Evolutionary conservation across 768 basidiomycete species (phyloP).

Genomic region (Phylloporus rhodoxanthus): DNA sequence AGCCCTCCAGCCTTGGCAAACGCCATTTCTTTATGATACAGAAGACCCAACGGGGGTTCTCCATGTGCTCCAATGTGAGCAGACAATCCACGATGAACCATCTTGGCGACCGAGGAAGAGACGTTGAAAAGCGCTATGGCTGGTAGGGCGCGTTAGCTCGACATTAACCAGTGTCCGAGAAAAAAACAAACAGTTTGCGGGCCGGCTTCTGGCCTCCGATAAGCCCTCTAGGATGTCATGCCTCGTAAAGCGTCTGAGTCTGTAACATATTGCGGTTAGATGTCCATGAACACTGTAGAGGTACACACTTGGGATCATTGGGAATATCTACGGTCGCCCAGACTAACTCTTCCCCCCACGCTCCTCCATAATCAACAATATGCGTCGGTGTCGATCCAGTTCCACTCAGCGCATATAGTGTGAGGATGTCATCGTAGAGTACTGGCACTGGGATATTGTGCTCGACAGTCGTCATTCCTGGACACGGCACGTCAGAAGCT

Average conservation of each 20-base stretch:
- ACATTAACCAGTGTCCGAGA: not conserved
- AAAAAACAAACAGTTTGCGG: constrained; percentile 46
- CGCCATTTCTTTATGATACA: constrained; percentile 72
- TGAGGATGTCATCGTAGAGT: constrained; percentile 63
- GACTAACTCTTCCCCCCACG: constrained; percentile 58
- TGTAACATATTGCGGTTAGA: constrained; percentile 21
- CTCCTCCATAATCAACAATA: constrained; percentile 73
- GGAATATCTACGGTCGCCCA: constrained; percentile 65
- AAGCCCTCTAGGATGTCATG: constrained; percentile 60
- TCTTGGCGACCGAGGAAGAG: constrained; percentile 59
- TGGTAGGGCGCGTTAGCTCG: constrained; percentile 19
- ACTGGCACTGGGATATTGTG: constrained; percentile 61
- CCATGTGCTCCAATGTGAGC: constrained; percentile 73
- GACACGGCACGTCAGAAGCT: not conserved
- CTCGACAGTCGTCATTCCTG: constrained; percentile 75
- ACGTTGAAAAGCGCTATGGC: constrained; percentile 66
- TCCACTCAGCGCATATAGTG: constrained; percentile 58
- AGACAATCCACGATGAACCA: constrained; percentile 57
- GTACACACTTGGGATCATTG: constrained; percentile 57
- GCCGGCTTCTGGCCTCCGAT: constrained; percentile 56
- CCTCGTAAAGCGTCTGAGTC: constrained; percentile 56
- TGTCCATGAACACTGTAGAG: not conserved
- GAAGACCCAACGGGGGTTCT: constrained; percentile 64
- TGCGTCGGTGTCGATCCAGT: constrained; percentile 73
- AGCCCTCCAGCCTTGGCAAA: constrained; percentile 61